Conservation (phyloP, 345 rosid genomes). For the Citrus reticulata region DNA sequence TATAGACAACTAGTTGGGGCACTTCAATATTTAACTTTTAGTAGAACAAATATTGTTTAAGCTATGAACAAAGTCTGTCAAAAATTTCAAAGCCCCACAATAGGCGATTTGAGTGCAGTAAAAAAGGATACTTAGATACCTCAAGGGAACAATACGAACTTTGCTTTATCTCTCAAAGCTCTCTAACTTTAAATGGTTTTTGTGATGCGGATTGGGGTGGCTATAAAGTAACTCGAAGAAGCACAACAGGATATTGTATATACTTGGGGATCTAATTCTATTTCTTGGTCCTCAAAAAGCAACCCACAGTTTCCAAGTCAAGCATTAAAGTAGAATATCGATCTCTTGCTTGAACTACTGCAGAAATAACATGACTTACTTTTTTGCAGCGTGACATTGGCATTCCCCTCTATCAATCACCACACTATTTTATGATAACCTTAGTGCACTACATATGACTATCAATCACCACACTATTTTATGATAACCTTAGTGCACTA, state of each 20-base stretch:
- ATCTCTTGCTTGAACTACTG: not conserved
- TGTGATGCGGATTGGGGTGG: not conserved
- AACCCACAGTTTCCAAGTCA: not conserved
- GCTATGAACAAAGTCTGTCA: not conserved
- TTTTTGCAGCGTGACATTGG: not conserved
- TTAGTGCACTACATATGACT: not conserved
- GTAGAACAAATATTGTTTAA: too few relatives aligned
- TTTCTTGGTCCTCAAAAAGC: not conserved
- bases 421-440: not conserved
- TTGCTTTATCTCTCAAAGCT: not conserved
- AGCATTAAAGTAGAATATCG: not conserved
- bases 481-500: not conserved
- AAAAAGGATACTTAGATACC: not conserved
- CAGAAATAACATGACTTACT: too few relatives aligned
- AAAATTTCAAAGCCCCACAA: not conserved
- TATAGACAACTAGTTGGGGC: not conserved
- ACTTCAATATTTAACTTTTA: not conserved
- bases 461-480: not conserved
- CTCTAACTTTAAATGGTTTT: not conserved
- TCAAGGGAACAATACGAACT: not conserved
- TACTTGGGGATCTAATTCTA: not conserved
- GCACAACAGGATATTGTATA: not conserved
- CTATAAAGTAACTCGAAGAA: not conserved
- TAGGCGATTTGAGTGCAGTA: not conserved
- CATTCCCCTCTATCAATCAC: not conserved